Evolutionary conservation across 2,329 filamentous ascomycete species (phyloP).

Genomic region (Calonectria leucothoes): DNA sequence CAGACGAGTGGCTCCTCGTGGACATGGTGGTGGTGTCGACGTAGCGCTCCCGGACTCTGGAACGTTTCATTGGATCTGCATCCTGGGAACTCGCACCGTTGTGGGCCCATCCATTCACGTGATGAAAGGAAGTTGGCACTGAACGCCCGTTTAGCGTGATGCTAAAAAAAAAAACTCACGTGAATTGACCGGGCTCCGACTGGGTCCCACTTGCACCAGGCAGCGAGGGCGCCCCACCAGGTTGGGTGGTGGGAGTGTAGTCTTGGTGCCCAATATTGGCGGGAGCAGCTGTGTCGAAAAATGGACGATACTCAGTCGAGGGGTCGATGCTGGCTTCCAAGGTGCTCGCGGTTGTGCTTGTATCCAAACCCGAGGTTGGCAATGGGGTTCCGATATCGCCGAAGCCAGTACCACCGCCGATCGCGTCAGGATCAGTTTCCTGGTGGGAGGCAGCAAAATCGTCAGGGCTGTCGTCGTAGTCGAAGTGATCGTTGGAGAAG

Average conservation of each 20-base stretch:
- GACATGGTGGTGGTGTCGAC: neutral
- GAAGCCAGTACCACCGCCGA: neutral
- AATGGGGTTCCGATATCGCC: neutral
- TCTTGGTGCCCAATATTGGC: neutral
- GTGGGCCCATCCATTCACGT: neutral
- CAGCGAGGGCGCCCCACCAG: neutral
- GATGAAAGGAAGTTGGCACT: neutral
- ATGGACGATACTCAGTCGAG: no score
- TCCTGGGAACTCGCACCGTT: neutral
- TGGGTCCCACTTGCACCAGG: neutral
- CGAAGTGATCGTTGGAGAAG: no score
- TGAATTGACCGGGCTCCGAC: neutral
- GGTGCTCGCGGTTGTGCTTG: neutral
- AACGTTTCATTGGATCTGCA: neutral
- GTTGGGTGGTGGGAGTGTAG: neutral
- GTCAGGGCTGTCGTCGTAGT: neutral
- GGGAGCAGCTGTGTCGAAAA: no score
- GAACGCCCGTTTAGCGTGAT: neutral
- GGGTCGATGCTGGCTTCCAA: neutral
- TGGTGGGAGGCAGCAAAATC: neutral
- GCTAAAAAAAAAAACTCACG: constrained; percentile 1
- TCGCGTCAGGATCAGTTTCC: neutral
- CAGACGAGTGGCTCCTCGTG: neutral
- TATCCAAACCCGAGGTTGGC: neutral
- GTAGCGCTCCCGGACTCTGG: neutral